A percentile compares a stretch with the other conserved stretches of the same genome.
Conservation (phyloP, 2,329 filamentous ascomycete genomes). For the Bipolaris zeicola region DNA sequence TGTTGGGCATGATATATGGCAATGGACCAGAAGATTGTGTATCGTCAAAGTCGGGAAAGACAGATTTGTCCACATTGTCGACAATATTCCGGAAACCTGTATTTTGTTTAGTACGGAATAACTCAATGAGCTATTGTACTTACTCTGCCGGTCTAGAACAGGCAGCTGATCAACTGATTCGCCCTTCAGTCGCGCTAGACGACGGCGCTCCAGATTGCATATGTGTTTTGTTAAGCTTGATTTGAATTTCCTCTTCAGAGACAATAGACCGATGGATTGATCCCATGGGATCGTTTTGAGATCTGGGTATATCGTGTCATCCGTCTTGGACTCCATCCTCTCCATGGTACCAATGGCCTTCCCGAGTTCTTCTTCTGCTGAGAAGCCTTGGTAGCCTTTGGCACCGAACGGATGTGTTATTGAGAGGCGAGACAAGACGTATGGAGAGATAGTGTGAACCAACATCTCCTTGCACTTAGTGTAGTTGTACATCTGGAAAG, state of each 20-base stretch:
- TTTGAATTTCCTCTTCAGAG: conserved; percentile 32
- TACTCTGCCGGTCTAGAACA: conserved; percentile 27
- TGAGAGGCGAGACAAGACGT: conserved; percentile 40
- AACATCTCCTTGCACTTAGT: conserved; percentile 45
- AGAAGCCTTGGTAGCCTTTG: conserved; percentile 32
- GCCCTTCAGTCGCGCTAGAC: conserved; percentile 39
- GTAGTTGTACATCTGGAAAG: conserved; percentile 36
- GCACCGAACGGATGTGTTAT: conserved; percentile 42
- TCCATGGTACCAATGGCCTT: conserved; percentile 37
- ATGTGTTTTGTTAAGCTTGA: conserved; percentile 41
- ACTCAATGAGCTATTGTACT: neutral
- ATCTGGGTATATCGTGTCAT: conserved; percentile 33
- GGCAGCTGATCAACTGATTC: conserved; percentile 28
- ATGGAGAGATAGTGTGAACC: conserved; percentile 39
- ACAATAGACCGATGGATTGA: conserved; percentile 32
- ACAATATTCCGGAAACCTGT: conserved; percentile 28
- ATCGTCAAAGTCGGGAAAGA: conserved; percentile 33
- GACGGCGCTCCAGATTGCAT: conserved; percentile 38
- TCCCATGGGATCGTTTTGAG: conserved; percentile 39
- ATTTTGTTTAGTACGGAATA: conserved; percentile 10
- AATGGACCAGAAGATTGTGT: conserved; percentile 4
- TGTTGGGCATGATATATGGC: conserved; percentile 22
- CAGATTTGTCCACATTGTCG: conserved; percentile 36
- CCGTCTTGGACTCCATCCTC: conserved; percentile 36
- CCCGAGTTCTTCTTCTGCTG: conserved; percentile 36